A percentile compares a stretch with the other conserved stretches of the same genome.
Conservation (phyloP, 78 protist species). For the Planoprotostelium fungivorum region DNA sequence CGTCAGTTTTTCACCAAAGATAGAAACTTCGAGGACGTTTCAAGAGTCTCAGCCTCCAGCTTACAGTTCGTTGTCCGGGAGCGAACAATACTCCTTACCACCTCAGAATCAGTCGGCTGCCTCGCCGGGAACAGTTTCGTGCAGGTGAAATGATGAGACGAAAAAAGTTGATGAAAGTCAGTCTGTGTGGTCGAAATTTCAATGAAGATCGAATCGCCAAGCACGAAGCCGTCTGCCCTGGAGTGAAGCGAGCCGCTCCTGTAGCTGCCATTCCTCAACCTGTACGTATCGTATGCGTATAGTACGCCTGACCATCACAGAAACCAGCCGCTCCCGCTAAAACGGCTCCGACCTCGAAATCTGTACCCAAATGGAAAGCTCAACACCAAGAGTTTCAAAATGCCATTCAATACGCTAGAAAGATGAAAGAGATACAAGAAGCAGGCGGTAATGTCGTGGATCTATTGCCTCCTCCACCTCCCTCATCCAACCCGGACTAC, state of each 20-base stretch:
- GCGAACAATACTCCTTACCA: no score
- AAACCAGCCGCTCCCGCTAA: no score
- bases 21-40: no score
- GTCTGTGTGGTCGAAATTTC: neutral
- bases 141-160: neutral
- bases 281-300: no score
- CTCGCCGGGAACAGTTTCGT: neutral
- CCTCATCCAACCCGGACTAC: neutral
- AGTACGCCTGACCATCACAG: no score
- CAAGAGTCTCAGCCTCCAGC: no score
- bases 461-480: neutral
- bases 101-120: no score
- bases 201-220: neutral
- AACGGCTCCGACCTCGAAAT: no score
- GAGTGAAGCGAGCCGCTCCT: neutral
- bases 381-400: neutral
- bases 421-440: neutral
- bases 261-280: neutral
- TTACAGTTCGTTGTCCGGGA: no score
- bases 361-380: neutral
- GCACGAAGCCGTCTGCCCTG: neutral
- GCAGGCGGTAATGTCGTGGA: neutral
- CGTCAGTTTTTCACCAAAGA: no score
- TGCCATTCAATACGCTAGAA: neutral
- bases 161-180: no score